Base-by-base conservation (phyloP, 192 early-diverging fungal species). In the Backusella macrospora region DNA sequence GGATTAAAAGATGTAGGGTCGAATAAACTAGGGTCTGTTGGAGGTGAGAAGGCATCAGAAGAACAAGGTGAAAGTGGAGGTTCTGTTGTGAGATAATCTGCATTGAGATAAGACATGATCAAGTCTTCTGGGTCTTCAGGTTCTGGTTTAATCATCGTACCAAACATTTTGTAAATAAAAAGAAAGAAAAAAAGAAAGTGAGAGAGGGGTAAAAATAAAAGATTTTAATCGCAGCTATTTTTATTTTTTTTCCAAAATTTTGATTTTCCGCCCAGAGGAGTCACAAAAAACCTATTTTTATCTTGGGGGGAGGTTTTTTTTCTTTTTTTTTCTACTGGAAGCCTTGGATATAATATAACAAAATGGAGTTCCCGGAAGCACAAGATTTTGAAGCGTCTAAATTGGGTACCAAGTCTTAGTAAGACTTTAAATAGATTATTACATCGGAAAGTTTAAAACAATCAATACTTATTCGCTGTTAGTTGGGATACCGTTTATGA, bases 401-500 rank as follows among this genome's bases (percentile, higher is more conserved):
- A 37, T 75, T 91, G 45, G 90, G 90, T 3, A 91, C 89, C 16
- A 83, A 85, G 69, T 74, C 86, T 68, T 91, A 91, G 88, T 89
- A 86, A 65, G 82, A 68, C 38, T 26, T 45, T 46, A 34, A 12
- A 15, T 42, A 29, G 0, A 0, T 46, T 39, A 7, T 26, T 55
- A 1, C 23, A 10, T 21, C 8, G 12, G 29, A 34, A 34, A 34
- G 29, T 34, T 34, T 34, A 34, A 34, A 34, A 34, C 2, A 12
- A 4, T 42, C 68, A 9, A 21, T 55, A 37, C 52, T 38, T 62
- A 42, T 43, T 59, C 59, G 68, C 38, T 9, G 6, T 13, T 64
- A 90, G 88, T 84, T 98, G 95, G 95, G 92, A 98, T 80, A 81
- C 82, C 26, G 86, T 93, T 10, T 98, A 98, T 68, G 84, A 87